Conservation (phyloP, 441 rosid species). For the Sinapis alba region DNA sequence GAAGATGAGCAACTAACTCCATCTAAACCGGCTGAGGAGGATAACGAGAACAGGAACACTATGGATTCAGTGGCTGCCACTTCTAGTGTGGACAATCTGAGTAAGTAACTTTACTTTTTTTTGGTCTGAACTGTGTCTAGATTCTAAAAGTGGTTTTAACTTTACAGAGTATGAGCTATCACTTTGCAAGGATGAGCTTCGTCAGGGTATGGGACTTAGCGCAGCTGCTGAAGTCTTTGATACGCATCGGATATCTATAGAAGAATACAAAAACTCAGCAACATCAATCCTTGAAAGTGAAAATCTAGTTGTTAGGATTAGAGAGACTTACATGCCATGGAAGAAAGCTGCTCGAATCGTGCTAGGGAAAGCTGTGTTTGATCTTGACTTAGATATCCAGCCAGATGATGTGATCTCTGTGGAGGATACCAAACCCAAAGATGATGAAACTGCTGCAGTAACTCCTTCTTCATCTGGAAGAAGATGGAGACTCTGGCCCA, state of each 20-base stretch:
- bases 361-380: slow-evolving; percentile 71
- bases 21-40: slow-evolving; percentile 42
- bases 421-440: slow-evolving; percentile 47
- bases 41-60: slow-evolving; percentile 36
- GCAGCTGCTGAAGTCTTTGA: slow-evolving; percentile 77
- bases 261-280: slow-evolving; percentile 59
- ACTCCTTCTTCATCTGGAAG: slow-evolving; percentile 57
- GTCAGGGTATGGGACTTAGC: slow-evolving; percentile 64
- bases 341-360: slow-evolving; percentile 75
- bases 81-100: slow-evolving; percentile 38
- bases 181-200: slow-evolving; percentile 75
- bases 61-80: slow-evolving; percentile 41
- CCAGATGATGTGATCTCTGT: slow-evolving; percentile 65
- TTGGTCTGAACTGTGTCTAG: slow-evolving; percentile 24
- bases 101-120: slow-evolving; percentile 42
- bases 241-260: slow-evolving; percentile 56
- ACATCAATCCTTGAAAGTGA: slow-evolving; percentile 60
- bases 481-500: slow-evolving; percentile 86
- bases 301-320: slow-evolving; percentile 60
- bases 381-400: slow-evolving; percentile 60
- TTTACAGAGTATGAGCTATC: slow-evolving; percentile 79
- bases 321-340: slow-evolving; percentile 66
- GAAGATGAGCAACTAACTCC: slow-evolving; percentile 40
- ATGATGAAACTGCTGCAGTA: slow-evolving; percentile 41
- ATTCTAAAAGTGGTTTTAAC: slow-evolving; percentile 21